Evolutionary conservation across 768 basidiomycete genomes (phyloP).

Genomic region (Myochromella boudieri): DNA sequence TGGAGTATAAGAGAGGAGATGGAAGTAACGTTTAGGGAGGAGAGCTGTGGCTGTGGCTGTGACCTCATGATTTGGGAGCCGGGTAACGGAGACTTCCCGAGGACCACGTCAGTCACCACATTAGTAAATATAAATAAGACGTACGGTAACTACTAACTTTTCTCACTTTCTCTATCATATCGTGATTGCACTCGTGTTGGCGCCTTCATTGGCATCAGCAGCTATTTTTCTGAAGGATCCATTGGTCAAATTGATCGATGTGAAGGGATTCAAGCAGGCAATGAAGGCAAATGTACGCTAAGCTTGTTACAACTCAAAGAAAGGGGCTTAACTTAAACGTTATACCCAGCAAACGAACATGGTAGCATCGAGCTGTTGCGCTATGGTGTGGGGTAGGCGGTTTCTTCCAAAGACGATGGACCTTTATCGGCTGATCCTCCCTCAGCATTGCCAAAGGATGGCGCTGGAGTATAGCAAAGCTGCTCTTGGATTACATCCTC

Average conservation of each 20-base stretch:
- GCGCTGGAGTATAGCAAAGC: slow-evolving; percentile 86
- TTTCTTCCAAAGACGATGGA: not conserved
- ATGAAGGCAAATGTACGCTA: slow-evolving; percentile 74
- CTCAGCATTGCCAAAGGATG: slow-evolving; percentile 81
- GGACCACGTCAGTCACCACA: slow-evolving; percentile 2
- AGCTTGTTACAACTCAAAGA: not conserved
- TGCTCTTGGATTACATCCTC: slow-evolving; percentile 72
- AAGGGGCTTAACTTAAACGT: not conserved
- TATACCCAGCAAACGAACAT: slow-evolving; percentile 61
- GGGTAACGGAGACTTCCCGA: too few relatives aligned
- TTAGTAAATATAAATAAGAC: not conserved
- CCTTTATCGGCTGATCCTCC: slow-evolving; percentile 1
- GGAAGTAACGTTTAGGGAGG: too few relatives aligned
- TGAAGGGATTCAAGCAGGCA: slow-evolving; percentile 64
- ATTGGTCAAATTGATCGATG: slow-evolving; percentile 72
- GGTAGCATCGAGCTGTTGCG: slow-evolving; percentile 92
- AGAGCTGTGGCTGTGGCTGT: too few relatives aligned
- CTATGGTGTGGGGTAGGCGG: slow-evolving; percentile 85
- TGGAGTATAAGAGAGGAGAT: too few relatives aligned
- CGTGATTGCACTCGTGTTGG: slow-evolving; percentile 33
- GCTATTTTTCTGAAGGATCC: slow-evolving; percentile 48
- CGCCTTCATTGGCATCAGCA: slow-evolving; percentile 50
- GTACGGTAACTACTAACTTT: not conserved
- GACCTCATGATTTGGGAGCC: too few relatives aligned
- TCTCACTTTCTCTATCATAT: not conserved